Evolutionary conservation across 768 basidiomycete genomes (phyloP).

Genomic region (Hysterangium stoloniferum): DNA sequence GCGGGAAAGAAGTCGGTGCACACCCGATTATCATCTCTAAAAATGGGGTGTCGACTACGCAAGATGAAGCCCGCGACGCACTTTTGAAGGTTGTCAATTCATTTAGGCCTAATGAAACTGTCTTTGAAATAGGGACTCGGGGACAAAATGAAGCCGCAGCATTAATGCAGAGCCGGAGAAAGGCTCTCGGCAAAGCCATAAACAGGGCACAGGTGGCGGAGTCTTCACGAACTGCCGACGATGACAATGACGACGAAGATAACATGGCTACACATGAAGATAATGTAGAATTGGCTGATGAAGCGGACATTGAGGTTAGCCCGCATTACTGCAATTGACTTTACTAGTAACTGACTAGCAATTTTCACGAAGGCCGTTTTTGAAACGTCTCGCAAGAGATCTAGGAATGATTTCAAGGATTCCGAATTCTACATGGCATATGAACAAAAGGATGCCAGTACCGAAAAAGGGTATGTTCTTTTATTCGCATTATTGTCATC

Average conservation of each 20-base stretch:
- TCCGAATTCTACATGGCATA: slow-evolving; percentile 89
- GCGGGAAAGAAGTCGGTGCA: slow-evolving; percentile 42
- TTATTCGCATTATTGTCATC: slow-evolving; percentile 2
- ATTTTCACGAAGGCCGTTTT: slow-evolving; percentile 51
- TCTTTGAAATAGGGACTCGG: slow-evolving; percentile 81
- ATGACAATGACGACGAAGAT: slow-evolving; percentile 27
- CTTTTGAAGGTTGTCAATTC: slow-evolving; percentile 70
- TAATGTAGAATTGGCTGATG: slow-evolving; percentile 65
- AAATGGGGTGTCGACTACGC: slow-evolving; percentile 27
- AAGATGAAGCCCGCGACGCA: slow-evolving; percentile 51
- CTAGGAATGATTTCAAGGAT: slow-evolving; percentile 55
- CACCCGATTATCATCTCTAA: slow-evolving; percentile 57
- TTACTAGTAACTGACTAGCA: background rate
- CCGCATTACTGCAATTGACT: background rate
- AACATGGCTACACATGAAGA: slow-evolving; percentile 21
- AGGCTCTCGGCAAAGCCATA: slow-evolving; percentile 60
- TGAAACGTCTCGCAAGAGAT: slow-evolving; percentile 40
- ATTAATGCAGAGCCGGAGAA: slow-evolving; percentile 85
- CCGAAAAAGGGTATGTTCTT: slow-evolving; percentile 77
- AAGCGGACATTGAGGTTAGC: slow-evolving; percentile 63
- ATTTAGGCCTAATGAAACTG: slow-evolving; percentile 83
- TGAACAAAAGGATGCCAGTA: slow-evolving; percentile 76
- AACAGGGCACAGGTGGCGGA: slow-evolving; percentile 29
- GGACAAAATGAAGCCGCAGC: slow-evolving; percentile 56
- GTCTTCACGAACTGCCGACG: slow-evolving; percentile 12